Base-by-base conservation (phyloP, 345 rosid genomes). In the Euphorbia lathyris region DNA sequence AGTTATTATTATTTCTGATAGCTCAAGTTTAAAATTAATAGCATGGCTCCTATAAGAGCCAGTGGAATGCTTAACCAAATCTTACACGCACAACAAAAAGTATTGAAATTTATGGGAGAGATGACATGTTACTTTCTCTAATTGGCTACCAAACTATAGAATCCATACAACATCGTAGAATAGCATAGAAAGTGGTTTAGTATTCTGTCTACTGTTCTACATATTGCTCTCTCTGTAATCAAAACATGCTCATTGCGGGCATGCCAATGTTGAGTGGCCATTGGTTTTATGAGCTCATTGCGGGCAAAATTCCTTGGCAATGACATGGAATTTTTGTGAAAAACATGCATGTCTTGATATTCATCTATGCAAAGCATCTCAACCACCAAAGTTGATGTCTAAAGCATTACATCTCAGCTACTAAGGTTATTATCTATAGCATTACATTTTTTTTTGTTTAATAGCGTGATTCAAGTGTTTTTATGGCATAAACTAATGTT, bases 401-500 rank as follows among this genome's bases (percentile, higher is more conserved):
- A 11, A 5, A 30, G 42, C 36, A 48, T 47, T 34, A 13, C 13
- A 67, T 16, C n/a, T 43, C 11, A 34, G 40, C 52, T 25, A 34
- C 38, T 34, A 34, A 34, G 7, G 38, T 34, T 34, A 7, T 34
- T 34, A 34, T 34, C 38, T 2, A 11, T 4, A 30, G 42, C 36
- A 48, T 47, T 34, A 13, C 13, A 67, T 16, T 7, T 43, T 7
- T 43, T n/a, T n/a, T n/a, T n/a, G n/a, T n/a, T 52, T 34, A 27
- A 56, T 55, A 12, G 65, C 47, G n/a, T n/a, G 43, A 36, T 43
- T 58, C 5, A 38, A 72, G 60, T 7, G 8, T 58, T n/a, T 36
- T 14, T 61, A 10, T 38, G 38, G 56, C 22, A 12, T 58, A 27
- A 19, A 19, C 64, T 79, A 27, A 67, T 27, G 10, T 58, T 23